Evolutionary conservation across 169 alveolate species (phyloP).

Genomic region (Eimeria zaria): DNA sequence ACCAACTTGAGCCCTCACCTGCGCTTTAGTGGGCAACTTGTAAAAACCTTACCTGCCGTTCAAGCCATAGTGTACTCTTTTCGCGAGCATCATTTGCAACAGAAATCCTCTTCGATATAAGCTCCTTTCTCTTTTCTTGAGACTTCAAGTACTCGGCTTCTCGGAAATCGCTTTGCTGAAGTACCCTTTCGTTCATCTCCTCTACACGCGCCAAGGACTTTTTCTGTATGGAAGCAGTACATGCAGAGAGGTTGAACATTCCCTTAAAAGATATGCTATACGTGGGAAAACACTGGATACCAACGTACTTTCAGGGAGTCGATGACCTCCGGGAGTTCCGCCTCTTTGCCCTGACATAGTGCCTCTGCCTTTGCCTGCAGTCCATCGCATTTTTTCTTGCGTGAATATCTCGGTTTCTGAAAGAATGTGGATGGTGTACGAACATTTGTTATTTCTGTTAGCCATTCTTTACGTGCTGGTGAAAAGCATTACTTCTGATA

Average conservation of each 20-base stretch:
- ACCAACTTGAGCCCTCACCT: background rate
- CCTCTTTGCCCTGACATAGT: background rate
- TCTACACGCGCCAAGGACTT: constrained; percentile 3
- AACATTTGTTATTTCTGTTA: background rate
- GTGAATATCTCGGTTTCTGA: background rate
- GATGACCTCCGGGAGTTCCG: constrained; percentile 21
- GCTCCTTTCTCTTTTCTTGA: background rate
- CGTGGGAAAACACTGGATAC: background rate
- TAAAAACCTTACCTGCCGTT: background rate
- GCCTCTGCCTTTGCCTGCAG: constrained; percentile 27
- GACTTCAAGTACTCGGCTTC: background rate
- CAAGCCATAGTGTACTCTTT: constrained; percentile 20
- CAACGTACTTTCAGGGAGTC: constrained; percentile 41
- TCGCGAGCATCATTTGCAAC: constrained; percentile 17
- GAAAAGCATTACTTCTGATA: constrained; percentile 1
- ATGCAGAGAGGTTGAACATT: background rate
- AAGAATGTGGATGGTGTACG: background rate
- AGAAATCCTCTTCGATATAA: background rate
- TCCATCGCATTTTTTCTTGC: background rate
- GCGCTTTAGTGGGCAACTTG: background rate
- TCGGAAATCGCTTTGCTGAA: background rate
- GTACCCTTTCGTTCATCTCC: constrained; percentile 19
- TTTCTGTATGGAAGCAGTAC: background rate
- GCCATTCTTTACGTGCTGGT: background rate
- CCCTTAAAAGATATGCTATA: background rate